Percentiles rank a stretch among this genome's conserved stretches.
Conservation (phyloP, 331 rosid species). For the Erythrophleum ivorense region DNA sequence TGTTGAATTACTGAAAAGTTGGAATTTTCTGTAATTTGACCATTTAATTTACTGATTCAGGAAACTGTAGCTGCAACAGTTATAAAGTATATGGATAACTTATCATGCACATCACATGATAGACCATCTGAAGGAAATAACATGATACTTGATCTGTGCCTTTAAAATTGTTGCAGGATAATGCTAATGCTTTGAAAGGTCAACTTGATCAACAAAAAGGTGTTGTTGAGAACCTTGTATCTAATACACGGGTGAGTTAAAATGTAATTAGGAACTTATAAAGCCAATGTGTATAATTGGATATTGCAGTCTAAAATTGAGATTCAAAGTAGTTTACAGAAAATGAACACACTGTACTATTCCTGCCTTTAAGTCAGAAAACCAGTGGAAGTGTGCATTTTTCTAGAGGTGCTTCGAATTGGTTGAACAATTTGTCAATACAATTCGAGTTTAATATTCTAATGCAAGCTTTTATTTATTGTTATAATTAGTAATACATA, state of each 20-base stretch:
- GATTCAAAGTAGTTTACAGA: conserved; percentile 12
- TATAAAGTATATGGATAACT: conserved; percentile 16
- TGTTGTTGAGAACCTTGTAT: conserved; percentile 90
- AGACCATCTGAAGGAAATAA: not conserved
- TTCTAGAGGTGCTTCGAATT: conserved; percentile 30
- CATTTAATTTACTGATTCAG: conserved; percentile 27
- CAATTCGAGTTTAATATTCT: conserved; percentile 20
- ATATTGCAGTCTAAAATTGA: conserved; percentile 24
- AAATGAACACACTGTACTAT: not conserved
- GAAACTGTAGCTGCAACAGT: conserved; percentile 30
- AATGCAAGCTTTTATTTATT: not conserved
- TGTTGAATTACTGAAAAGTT: conserved; percentile 5
- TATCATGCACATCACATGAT: conserved; percentile 27
- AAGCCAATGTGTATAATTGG: not conserved
- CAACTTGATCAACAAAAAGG: conserved; percentile 95
- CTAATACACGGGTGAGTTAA: conserved; percentile 77
- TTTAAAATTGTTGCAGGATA: conserved; percentile 68
- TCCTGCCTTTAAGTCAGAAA: not conserved
- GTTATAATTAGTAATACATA: conserved; percentile 2
- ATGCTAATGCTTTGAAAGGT: conserved; percentile 79
- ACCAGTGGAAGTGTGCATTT: not conserved
- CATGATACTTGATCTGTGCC: conserved; percentile 30
- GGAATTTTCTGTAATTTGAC: conserved; percentile 34
- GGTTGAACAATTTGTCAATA: conserved; percentile 7
- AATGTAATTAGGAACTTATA: conserved; percentile 13